These are phyloP conservation scores for Wallacemonas sp. DNA, from an alignment of 208 protist species.

Conservation along the genomic window DNA sequence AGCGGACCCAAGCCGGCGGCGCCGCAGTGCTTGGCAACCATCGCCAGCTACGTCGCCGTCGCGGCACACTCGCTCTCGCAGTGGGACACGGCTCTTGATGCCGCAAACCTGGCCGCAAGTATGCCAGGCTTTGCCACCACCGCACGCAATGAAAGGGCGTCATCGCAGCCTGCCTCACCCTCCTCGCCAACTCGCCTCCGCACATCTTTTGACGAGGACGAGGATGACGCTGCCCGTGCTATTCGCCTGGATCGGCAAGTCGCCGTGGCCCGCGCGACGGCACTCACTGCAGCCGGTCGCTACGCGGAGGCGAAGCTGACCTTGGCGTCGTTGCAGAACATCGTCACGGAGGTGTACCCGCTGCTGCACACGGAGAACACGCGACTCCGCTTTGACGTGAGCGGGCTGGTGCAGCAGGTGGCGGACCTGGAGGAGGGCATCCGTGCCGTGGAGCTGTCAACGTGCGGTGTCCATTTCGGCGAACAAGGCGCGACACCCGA, in stretches of 20 bases:
- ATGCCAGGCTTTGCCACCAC: background rate
- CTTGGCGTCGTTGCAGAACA: slow-evolving; percentile 44
- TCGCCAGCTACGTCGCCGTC: slow-evolving; percentile 59
- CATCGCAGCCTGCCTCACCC: background rate
- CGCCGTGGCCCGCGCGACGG: slow-evolving; percentile 61
- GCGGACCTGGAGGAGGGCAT: slow-evolving; percentile 87
- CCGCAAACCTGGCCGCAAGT: slow-evolving; percentile 7
- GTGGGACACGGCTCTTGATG: slow-evolving; percentile 74
- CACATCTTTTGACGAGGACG: background rate
- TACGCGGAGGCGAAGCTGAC: slow-evolving; percentile 64
- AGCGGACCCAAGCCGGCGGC: background rate
- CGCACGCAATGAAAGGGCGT: background rate
- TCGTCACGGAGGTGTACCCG: slow-evolving; percentile 61
- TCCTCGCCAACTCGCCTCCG: too few relatives aligned
- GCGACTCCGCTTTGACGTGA: slow-evolving; percentile 72
- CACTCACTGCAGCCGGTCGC: slow-evolving; percentile 43
- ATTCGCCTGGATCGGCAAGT: slow-evolving; percentile 45
- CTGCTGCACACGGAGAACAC: slow-evolving; percentile 76
- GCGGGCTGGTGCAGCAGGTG: slow-evolving; percentile 79
- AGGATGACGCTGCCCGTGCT: slow-evolving; percentile 16
- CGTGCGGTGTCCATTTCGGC: slow-evolving; percentile 6
- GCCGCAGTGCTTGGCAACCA: slow-evolving; percentile 17
- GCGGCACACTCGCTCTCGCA: slow-evolving; percentile 71
- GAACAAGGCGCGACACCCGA: background rate
- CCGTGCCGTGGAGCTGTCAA: slow-evolving; percentile 58